Evolutionary conservation across 1,284 basidiomycete genomes (phyloP).

Genomic region (Sporisorium reilianum): DNA sequence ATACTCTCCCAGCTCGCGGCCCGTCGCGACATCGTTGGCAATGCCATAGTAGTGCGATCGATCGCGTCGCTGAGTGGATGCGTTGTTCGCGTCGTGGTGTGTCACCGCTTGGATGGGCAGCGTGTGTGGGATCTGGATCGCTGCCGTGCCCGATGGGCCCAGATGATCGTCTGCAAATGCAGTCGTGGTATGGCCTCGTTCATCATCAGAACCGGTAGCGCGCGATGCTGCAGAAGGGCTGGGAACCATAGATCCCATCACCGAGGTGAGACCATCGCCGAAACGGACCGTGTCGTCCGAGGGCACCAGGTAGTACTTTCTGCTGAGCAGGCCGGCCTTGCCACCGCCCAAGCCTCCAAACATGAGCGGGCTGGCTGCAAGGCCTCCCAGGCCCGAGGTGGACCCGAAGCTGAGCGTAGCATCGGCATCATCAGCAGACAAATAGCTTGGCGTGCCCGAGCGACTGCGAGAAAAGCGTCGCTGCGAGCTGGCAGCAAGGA

Average conservation of each 20-base stretch:
- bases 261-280: constrained; percentile 77
- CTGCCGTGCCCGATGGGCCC: constrained; percentile 39
- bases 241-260: constrained; percentile 30
- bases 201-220: constrained; percentile 12
- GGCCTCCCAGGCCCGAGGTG: constrained; percentile 37
- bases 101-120: constrained; percentile 29
- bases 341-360: constrained; percentile 35
- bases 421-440: constrained; percentile 11
- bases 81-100: constrained; percentile 20
- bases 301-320: constrained; percentile 79
- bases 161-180: constrained; percentile 26
- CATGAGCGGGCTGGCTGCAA: constrained; percentile 42
- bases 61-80: constrained; percentile 19
- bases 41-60: constrained; percentile 54
- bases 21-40: constrained; percentile 52
- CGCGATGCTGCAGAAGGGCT: constrained; percentile 12
- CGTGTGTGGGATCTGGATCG: constrained; percentile 41
- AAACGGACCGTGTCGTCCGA: constrained; percentile 82
- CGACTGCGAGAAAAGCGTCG: constrained; percentile 31
- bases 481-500: constrained; percentile 11
- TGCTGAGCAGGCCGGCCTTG: constrained; percentile 33
- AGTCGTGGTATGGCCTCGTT: constrained; percentile 3
- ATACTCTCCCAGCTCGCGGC: constrained; percentile 53
- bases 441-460: constrained; percentile 21
- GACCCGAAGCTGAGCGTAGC: constrained; percentile 16